These are phyloP conservation scores for Dichotomopilus funicola DNA, from an alignment of 2,329 filamentous ascomycete genomes.

Conservation along the genomic window DNA sequence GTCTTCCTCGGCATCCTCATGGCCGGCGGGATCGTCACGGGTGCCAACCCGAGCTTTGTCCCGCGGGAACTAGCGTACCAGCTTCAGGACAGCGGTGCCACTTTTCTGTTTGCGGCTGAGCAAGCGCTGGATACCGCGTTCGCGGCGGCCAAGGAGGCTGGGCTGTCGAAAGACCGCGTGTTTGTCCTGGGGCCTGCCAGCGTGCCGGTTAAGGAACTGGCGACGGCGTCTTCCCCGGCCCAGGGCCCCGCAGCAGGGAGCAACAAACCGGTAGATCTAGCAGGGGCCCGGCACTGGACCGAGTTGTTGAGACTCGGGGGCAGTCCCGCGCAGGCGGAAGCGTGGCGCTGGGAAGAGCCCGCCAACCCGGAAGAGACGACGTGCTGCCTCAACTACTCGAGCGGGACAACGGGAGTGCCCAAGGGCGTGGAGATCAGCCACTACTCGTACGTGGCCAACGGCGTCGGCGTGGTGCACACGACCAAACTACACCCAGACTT, in stretches of 20 bases:
- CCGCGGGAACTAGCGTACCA: conserved; percentile 69
- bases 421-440: conserved; percentile 84
- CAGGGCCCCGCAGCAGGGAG: conserved; percentile 19
- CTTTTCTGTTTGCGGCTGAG: conserved; percentile 59
- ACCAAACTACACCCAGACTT: conserved; percentile 42
- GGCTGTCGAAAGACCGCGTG: conserved; percentile 48
- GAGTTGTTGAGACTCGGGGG: conserved; percentile 44
- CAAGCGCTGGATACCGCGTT: conserved; percentile 55
- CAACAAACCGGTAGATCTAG: not conserved
- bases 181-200: conserved; percentile 58
- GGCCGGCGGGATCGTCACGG: conserved; percentile 72
- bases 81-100: conserved; percentile 62
- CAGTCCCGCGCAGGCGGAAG: conserved; percentile 40
- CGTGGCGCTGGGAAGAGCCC: conserved; percentile 58
- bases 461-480: conserved; percentile 50
- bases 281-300: conserved; percentile 56
- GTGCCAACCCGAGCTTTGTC: conserved; percentile 45
- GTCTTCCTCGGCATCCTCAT: conserved; percentile 68
- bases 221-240: conserved; percentile 13
- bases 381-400: conserved; percentile 72
- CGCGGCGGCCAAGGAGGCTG: conserved; percentile 55
- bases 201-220: conserved; percentile 21
- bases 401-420: conserved; percentile 71
- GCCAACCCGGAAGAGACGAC: conserved; percentile 45
- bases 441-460: conserved; percentile 67